Percentiles rank a stretch among this genome's conserved stretches.
phyloP scores from a whole-genome alignment of 768 basidiomycete species.

The Amanita fuliginea region DNA sequence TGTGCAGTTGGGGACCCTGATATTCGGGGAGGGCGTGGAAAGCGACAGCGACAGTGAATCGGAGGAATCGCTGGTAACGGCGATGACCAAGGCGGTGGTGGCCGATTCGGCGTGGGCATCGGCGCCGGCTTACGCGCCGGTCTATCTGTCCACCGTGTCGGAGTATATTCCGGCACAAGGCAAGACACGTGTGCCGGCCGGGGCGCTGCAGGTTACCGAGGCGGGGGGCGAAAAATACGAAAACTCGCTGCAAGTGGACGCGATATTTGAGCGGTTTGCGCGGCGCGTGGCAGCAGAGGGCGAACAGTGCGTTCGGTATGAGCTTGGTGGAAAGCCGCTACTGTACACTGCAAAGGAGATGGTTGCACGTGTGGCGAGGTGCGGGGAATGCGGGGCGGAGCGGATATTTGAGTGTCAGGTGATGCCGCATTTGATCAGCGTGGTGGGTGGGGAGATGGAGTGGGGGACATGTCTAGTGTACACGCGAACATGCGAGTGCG shows the following conservation, averaged over 20 bases:
- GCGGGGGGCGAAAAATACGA: slow-evolving; percentile 64
- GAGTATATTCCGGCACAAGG: slow-evolving; percentile 60
- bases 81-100: slow-evolving; percentile 43
- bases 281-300: slow-evolving; percentile 60
- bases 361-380: slow-evolving; percentile 37
- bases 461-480: slow-evolving; percentile 93
- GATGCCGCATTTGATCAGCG: slow-evolving; percentile 87
- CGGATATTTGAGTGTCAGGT: slow-evolving; percentile 89
- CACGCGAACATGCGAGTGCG: slow-evolving; percentile 76
- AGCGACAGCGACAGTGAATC: slow-evolving; percentile 21
- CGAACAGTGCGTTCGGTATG: slow-evolving; percentile 90
- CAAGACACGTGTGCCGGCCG: slow-evolving; percentile 34
- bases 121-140: slow-evolving; percentile 52
- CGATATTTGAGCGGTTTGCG: slow-evolving; percentile 78
- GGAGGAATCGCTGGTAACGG: slow-evolving; percentile 43
- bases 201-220: slow-evolving; percentile 31
- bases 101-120: slow-evolving; percentile 55
- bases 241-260: slow-evolving; percentile 69
- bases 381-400: slow-evolving; percentile 52
- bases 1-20: slow-evolving; percentile 49
- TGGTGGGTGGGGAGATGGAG: slow-evolving; percentile 60
- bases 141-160: slow-evolving; percentile 65
- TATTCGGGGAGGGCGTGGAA: slow-evolving; percentile 36
- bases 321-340: slow-evolving; percentile 74
- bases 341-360: slow-evolving; percentile 75